Percentiles rank a stretch among this genome's conserved stretches.
Evolutionary conservation across 768 basidiomycete species (phyloP).

Genomic region (Kondoa subrosea): DNA sequence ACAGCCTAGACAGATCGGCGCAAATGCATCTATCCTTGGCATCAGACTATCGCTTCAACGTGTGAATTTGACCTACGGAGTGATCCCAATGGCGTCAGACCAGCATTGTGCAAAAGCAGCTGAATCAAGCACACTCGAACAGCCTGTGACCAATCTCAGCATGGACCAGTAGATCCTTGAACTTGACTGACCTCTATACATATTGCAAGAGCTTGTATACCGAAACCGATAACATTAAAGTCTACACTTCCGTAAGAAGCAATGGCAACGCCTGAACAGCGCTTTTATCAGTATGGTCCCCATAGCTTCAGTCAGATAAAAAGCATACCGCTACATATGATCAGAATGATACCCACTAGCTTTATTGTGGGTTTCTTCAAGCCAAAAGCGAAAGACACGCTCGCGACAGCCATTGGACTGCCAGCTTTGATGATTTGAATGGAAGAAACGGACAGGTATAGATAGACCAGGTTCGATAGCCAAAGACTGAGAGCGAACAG

Average conservation of each 20-base stretch:
- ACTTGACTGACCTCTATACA: background rate
- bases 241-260: slow-evolving; percentile 4
- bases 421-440: slow-evolving; percentile 7
- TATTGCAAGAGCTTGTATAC: slow-evolving; percentile 2
- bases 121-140: slow-evolving; percentile 6
- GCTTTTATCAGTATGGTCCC: background rate
- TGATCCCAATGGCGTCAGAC: slow-evolving; percentile 1
- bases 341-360: slow-evolving; percentile 1
- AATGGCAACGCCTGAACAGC: slow-evolving; percentile 2
- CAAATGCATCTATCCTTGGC: background rate
- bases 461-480: slow-evolving; percentile 8
- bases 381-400: slow-evolving; percentile 7
- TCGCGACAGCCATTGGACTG: slow-evolving; percentile 6
- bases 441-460: slow-evolving; percentile 3
- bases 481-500: background rate
- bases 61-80: slow-evolving; percentile 2
- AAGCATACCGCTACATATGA: background rate
- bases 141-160: background rate
- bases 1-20: background rate
- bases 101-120: background rate
- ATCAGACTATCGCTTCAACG: background rate
- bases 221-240: slow-evolving; percentile 5
- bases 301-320: background rate
- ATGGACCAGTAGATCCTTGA: background rate
- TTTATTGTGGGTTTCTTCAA: slow-evolving; percentile 1